Conservation (phyloP, 257 asterid genomes). For the Solanum clarkiae region DNA sequence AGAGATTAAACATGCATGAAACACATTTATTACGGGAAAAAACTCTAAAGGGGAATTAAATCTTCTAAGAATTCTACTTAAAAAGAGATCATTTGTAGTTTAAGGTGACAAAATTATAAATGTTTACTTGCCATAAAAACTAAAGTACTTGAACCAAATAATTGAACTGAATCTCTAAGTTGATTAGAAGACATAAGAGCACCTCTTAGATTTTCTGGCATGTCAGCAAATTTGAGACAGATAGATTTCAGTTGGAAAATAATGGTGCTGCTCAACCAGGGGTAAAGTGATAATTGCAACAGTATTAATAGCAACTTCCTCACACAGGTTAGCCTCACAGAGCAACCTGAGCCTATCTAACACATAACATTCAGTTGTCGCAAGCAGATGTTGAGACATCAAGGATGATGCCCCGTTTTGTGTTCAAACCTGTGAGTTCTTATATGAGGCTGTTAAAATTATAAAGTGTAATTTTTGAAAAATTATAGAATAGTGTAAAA, state of each 20-base stretch:
- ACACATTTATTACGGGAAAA: background rate
- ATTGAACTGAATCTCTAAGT: background rate
- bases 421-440: conserved; percentile 70
- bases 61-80: background rate
- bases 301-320: conserved; percentile 77
- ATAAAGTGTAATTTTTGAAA: too few relatives aligned
- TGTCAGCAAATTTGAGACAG: conserved; percentile 72
- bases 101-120: background rate
- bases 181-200: background rate
- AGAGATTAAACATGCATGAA: background rate
- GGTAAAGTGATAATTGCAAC: conserved; percentile 92
- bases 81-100: background rate
- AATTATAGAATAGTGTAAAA: too few relatives aligned
- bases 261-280: conserved; percentile 92
- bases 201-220: conserved; percentile 86
- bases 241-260: conserved; percentile 77
- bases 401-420: conserved; percentile 77
- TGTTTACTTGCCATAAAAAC: background rate
- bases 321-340: conserved; percentile 74
- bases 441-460: too few relatives aligned
- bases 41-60: background rate
- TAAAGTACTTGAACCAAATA: background rate
- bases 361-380: conserved; percentile 88
- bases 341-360: conserved; percentile 78
- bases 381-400: conserved; percentile 93